These are phyloP conservation scores for Orbilia ellipsospora DNA, from an alignment of 2,329 filamentous ascomycete genomes.

Conservation along the genomic window DNA sequence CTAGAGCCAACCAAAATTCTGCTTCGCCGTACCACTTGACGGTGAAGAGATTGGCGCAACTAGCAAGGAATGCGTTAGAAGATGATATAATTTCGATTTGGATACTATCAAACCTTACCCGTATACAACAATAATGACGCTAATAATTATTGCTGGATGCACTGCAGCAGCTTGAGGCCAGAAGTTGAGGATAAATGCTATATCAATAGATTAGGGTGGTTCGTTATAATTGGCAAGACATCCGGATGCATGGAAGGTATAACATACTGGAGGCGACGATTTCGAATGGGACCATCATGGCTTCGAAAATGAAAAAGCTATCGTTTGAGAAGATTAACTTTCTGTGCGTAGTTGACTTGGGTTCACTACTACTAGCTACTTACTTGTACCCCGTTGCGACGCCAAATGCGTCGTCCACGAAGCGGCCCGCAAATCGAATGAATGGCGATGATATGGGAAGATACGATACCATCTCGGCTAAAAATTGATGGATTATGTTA, in stretches of 20 bases:
- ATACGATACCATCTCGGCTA: slow-evolving; percentile 82
- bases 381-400: slow-evolving; percentile 79
- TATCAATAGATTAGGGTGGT: not conserved
- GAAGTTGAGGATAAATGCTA: slow-evolving; percentile 69
- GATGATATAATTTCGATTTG: not conserved
- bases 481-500: not conserved
- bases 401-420: slow-evolving; percentile 79
- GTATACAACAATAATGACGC: slow-evolving; percentile 70
- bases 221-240: not conserved
- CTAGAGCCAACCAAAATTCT: slow-evolving; percentile 76
- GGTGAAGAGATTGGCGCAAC: slow-evolving; percentile 75
- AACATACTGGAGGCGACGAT: slow-evolving; percentile 70
- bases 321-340: not conserved
- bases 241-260: not conserved
- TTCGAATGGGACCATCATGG: slow-evolving; percentile 75
- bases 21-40: slow-evolving; percentile 80
- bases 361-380: not conserved
- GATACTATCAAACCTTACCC: slow-evolving; percentile 65
- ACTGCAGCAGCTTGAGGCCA: slow-evolving; percentile 72
- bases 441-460: slow-evolving; percentile 81
- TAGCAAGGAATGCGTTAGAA: slow-evolving; percentile 55
- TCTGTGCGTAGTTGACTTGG: too few species aligned
- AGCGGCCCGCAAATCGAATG: slow-evolving; percentile 79
- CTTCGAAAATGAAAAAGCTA: slow-evolving; percentile 74
- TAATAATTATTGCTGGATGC: slow-evolving; percentile 69